phyloP scores from a whole-genome alignment of 164 flowering plant species.

The Taxillus chinensis region DNA sequence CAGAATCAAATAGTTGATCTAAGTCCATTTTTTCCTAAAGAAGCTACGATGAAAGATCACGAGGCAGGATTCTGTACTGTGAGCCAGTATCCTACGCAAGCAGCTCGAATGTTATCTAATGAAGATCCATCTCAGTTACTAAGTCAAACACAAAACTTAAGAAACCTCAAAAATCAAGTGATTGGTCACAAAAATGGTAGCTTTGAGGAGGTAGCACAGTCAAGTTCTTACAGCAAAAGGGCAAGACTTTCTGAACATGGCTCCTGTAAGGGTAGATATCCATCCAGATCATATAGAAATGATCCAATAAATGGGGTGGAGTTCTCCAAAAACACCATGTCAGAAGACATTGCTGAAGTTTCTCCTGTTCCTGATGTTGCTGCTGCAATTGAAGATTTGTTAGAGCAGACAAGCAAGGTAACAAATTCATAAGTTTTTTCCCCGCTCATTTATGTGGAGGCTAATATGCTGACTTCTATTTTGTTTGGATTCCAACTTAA shows the following conservation, averaged over 20 bases:
- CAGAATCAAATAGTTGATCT: slow-evolving; percentile 59
- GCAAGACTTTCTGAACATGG: slow-evolving; percentile 29
- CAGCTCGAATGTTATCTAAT: slow-evolving; percentile 34
- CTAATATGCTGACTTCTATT: slow-evolving; percentile 8
- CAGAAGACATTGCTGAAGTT: slow-evolving; percentile 19
- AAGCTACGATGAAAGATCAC: slow-evolving; percentile 49
- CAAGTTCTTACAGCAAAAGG: slow-evolving; percentile 30
- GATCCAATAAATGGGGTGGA: slow-evolving; percentile 10
- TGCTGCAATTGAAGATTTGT: slow-evolving; percentile 79
- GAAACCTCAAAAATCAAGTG: slow-evolving; percentile 10
- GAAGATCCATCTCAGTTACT: slow-evolving; percentile 44
- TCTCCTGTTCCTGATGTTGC: slow-evolving; percentile 76
- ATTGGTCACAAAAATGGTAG: slow-evolving; percentile 11
- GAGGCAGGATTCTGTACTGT: slow-evolving; percentile 60
- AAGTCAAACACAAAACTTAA: slow-evolving; percentile 27
- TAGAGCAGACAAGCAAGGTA: slow-evolving; percentile 90
- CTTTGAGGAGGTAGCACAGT: slow-evolving; percentile 15
- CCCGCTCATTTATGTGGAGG: neutral
- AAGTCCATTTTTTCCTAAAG: slow-evolving; percentile 56
- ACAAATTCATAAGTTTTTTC: neutral
- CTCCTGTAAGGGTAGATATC: slow-evolving; percentile 5
- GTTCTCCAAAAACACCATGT: slow-evolving; percentile 10
- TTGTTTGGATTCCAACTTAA: slow-evolving; percentile 14
- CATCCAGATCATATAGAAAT: slow-evolving; percentile 10
- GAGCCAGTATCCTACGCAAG: slow-evolving; percentile 78